These are phyloP conservation scores for Saccharomycopsis javanensis DNA, from an alignment of 805 yeast species.

Conservation along the genomic window DNA sequence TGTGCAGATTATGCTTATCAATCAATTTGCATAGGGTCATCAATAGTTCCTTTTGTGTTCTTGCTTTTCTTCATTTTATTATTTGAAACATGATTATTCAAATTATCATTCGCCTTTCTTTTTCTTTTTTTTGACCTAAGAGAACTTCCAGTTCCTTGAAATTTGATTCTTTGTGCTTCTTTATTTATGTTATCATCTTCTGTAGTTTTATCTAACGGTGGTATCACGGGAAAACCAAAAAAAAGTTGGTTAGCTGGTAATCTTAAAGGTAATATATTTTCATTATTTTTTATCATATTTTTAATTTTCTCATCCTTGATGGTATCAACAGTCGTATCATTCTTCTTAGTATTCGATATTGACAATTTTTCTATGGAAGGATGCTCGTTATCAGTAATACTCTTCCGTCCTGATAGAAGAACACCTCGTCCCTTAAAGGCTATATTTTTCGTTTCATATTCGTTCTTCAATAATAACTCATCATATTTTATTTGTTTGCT, in stretches of 20 bases:
- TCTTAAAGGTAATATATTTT: constrained; percentile 50
- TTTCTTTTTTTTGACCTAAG: constrained; percentile 68
- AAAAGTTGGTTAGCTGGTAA: constrained; percentile 82
- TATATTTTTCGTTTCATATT: constrained; percentile 16
- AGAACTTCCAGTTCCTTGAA: constrained; percentile 64
- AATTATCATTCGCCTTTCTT: constrained; percentile 33
- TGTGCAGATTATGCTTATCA: background rate
- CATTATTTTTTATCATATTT: constrained; percentile 4
- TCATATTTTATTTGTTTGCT: constrained; percentile 34
- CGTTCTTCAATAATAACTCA: constrained; percentile 14
- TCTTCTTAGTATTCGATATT: background rate
- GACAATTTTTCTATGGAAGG: background rate
- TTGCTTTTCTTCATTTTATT: background rate
- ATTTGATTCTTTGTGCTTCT: constrained; percentile 23
- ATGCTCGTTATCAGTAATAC: constrained; percentile 19
- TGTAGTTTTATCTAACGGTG: constrained; percentile 30
- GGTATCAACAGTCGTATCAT: background rate
- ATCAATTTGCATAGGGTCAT: background rate
- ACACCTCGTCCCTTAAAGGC: constrained; percentile 55
- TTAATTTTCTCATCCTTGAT: constrained; percentile 3
- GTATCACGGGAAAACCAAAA: constrained; percentile 75
- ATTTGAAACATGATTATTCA: background rate
- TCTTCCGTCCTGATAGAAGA: constrained; percentile 55
- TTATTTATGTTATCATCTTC: constrained; percentile 25
- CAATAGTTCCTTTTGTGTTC: background rate